Evolutionary conservation across 129 eudicot genomes (phyloP).

Genomic region (Centella asiatica): DNA sequence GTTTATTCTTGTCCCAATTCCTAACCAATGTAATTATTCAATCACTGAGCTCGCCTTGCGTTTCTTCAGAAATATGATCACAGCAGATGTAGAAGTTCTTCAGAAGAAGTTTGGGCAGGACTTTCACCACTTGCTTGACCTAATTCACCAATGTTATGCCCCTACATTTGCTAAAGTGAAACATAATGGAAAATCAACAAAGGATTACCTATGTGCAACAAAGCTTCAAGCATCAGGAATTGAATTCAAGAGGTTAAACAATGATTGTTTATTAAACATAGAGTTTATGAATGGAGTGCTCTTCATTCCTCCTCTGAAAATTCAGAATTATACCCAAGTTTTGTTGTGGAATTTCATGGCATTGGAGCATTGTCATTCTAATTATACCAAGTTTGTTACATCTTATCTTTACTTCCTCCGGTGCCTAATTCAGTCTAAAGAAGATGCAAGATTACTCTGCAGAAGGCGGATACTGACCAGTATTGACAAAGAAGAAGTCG

Average conservation of each 20-base stretch:
- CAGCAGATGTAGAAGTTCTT: conserved; percentile 21
- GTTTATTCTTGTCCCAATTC: conserved; percentile 44
- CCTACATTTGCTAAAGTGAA: conserved; percentile 25
- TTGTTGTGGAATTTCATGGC: conserved; percentile 56
- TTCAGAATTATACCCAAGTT: conserved; percentile 38
- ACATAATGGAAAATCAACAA: background rate
- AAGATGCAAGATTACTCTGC: conserved; percentile 36
- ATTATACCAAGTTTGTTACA: conserved; percentile 39
- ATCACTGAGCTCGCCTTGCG: conserved; percentile 39
- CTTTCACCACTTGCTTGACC: conserved; percentile 49
- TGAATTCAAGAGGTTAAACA: conserved; percentile 17
- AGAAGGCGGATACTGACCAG: conserved; percentile 27
- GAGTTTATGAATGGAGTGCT: conserved; percentile 31
- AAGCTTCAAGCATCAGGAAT: conserved; percentile 26
- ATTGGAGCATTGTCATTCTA: conserved; percentile 35
- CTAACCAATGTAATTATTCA: conserved; percentile 33
- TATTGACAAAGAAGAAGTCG: conserved; percentile 7
- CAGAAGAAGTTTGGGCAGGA: conserved; percentile 30
- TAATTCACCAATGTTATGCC: conserved; percentile 48
- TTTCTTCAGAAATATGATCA: conserved; percentile 46
- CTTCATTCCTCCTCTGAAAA: conserved; percentile 36
- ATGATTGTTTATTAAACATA: conserved; percentile 27
- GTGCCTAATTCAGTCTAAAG: conserved; percentile 25
- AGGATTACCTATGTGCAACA: conserved; percentile 18
- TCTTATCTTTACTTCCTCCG: conserved; percentile 50